A percentile compares a stretch with the other conserved stretches of the same genome.
Evolutionary conservation across 768 basidiomycete species (phyloP).

Genomic region (Clathrus columnatus): DNA sequence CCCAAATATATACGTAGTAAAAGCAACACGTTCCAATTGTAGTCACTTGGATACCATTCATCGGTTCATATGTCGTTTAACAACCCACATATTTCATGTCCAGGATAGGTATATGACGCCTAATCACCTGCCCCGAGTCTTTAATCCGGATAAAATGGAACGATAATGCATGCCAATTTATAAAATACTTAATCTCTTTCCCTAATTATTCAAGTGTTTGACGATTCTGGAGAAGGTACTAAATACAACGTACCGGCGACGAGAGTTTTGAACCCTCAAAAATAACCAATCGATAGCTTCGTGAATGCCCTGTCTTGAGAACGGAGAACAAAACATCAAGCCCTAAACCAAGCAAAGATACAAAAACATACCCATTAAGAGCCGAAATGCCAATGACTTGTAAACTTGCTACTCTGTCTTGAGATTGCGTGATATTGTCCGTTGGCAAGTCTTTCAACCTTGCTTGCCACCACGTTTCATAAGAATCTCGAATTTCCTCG

Average conservation of each 20-base stretch:
- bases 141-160: no score
- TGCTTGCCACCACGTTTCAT: conserved; percentile 78
- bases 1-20: no score
- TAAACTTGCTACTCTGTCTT: conserved; percentile 61
- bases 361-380: conserved; percentile 65
- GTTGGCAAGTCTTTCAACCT: conserved; percentile 59
- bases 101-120: no score
- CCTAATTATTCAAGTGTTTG: no score
- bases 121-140: no score
- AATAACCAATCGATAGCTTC: conserved; percentile 94
- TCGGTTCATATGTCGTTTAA: no score
- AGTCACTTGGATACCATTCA: no score
- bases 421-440: conserved; percentile 31
- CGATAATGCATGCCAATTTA: no score
- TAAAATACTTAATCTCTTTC: no score
- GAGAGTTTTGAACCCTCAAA: conserved; percentile 84
- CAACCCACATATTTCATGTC: no score
- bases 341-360: not conserved
- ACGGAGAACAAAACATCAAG: not conserved
- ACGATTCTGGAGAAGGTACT: no score
- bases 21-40: no score
- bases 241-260: conserved; percentile 37
- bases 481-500: conserved; percentile 83
- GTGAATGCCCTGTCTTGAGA: conserved; percentile 17
- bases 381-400: conserved; percentile 90